Percentiles rank a stretch among this genome's conserved stretches.
Evolutionary conservation across 768 basidiomycete species (phyloP).

Genomic region (Termitomyces sp.): DNA sequence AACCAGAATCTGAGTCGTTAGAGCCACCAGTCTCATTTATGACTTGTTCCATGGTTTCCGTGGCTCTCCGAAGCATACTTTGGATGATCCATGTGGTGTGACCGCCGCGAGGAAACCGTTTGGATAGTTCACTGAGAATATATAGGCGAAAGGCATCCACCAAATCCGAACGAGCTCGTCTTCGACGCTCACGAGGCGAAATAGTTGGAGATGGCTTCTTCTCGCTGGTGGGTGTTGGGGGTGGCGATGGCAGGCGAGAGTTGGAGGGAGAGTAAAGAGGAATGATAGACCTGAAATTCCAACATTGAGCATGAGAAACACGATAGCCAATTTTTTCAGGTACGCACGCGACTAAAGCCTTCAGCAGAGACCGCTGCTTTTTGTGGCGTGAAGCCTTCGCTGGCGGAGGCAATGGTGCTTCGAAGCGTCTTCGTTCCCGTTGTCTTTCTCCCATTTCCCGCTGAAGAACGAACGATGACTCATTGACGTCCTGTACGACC

Average conservation of each 20-base stretch:
- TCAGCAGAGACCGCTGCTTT: constrained; percentile 65
- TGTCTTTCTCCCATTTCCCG: constrained; percentile 27
- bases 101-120: constrained; percentile 27
- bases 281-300: constrained; percentile 19
- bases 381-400: constrained; percentile 47
- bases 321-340: constrained; percentile 10
- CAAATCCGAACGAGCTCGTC: constrained; percentile 59
- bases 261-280: constrained; percentile 28
- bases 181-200: constrained; percentile 41
- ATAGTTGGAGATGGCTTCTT: constrained; percentile 20
- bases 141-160: constrained; percentile 63
- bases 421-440: constrained; percentile 18
- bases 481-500: constrained; percentile 48
- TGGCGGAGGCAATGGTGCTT: constrained; percentile 19
- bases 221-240: constrained; percentile 22
- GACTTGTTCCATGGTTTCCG: constrained; percentile 35
- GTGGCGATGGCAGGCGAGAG: constrained; percentile 23
- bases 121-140: constrained; percentile 47
- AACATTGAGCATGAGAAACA: constrained; percentile 12
- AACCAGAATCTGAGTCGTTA: constrained; percentile 4
- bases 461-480: constrained; percentile 38
- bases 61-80: constrained; percentile 43
- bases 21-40: constrained; percentile 27
- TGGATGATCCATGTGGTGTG: constrained; percentile 52
- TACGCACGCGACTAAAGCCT: constrained; percentile 63